A percentile compares a stretch with the other conserved stretches of the same genome.
Conservation (phyloP, 306 rosid genomes). For the Quercus rubra region DNA sequence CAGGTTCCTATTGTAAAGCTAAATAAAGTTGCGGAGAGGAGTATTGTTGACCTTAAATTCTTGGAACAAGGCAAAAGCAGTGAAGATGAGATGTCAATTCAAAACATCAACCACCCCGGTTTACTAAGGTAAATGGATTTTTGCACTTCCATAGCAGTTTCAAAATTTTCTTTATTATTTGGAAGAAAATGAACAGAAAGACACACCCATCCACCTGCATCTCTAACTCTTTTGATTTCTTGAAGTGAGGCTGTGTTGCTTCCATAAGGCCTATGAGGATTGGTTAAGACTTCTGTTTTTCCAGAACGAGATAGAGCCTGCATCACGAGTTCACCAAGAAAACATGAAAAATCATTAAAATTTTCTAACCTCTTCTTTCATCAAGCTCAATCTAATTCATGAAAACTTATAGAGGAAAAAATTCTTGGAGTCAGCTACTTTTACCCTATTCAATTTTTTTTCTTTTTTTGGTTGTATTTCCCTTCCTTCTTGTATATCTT, state of each 20-base stretch:
- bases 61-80: not conserved
- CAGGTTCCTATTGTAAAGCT: not conserved
- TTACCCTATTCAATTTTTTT: not conserved
- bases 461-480: not conserved
- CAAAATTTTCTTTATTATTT: not conserved
- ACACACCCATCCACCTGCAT: slow-evolving; percentile 99
- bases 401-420: not conserved
- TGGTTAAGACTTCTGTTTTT: slow-evolving; percentile 70
- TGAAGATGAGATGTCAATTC: not conserved
- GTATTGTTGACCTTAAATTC: not conserved
- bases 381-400: not conserved
- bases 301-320: slow-evolving; percentile 87
- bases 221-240: slow-evolving; percentile 94
- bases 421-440: not conserved
- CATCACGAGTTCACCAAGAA: slow-evolving; percentile 26
- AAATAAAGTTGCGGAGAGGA: not conserved
- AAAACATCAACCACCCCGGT: not conserved
- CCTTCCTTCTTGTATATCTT: not conserved
- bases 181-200: slow-evolving; percentile 43
- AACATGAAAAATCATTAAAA: not conserved
- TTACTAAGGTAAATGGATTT: not conserved
- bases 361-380: not conserved
- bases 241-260: slow-evolving; percentile 70
- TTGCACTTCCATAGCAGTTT: not conserved
- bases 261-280: slow-evolving; percentile 94